phyloP scores from a whole-genome alignment of 139 green algal species.

The Zygnema cylindricum region DNA sequence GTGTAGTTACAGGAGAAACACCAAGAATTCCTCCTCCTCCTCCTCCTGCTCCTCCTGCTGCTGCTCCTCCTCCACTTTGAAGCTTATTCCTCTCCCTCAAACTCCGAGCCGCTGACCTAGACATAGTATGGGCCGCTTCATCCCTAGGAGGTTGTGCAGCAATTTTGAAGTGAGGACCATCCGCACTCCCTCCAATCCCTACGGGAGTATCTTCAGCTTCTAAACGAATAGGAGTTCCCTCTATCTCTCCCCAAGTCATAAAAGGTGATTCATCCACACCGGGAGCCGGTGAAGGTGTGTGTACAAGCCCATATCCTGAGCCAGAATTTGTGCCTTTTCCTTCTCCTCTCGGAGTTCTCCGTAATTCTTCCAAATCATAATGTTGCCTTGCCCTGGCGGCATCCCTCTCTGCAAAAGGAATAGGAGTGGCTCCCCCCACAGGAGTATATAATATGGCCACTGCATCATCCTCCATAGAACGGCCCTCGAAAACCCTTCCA shows the following conservation, averaged over 20 bases:
- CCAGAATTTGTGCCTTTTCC: background rate
- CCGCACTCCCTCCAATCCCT: constrained; percentile 40
- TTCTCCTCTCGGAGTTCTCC: constrained; percentile 38
- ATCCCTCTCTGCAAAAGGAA: constrained; percentile 44
- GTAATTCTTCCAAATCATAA: constrained; percentile 58
- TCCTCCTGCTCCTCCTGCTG: constrained; percentile 5
- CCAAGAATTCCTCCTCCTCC: constrained; percentile 12
- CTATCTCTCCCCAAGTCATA: constrained; percentile 68
- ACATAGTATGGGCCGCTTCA: constrained; percentile 28
- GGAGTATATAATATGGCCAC: constrained; percentile 45
- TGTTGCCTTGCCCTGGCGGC: constrained; percentile 8
- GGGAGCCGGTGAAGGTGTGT: constrained; percentile 55
- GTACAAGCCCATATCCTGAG: constrained; percentile 44
- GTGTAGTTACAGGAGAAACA: background rate
- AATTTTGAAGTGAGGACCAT: constrained; percentile 58
- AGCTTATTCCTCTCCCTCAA: constrained; percentile 36
- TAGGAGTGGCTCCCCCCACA: constrained; percentile 37
- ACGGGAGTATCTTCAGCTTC: constrained; percentile 59
- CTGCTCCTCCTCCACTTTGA: background rate
- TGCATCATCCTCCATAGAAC: constrained; percentile 23
- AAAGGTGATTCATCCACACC: constrained; percentile 63
- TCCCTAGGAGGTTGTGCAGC: constrained; percentile 40
- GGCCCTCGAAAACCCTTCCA: constrained; percentile 33
- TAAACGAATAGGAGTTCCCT: constrained; percentile 62
- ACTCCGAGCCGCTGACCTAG: constrained; percentile 31